Evolutionary conservation across 306 rosid genomes (phyloP), one percentile per base, ranked within the genome.

Genomic region (Citrullus mucosospermus): DNA sequence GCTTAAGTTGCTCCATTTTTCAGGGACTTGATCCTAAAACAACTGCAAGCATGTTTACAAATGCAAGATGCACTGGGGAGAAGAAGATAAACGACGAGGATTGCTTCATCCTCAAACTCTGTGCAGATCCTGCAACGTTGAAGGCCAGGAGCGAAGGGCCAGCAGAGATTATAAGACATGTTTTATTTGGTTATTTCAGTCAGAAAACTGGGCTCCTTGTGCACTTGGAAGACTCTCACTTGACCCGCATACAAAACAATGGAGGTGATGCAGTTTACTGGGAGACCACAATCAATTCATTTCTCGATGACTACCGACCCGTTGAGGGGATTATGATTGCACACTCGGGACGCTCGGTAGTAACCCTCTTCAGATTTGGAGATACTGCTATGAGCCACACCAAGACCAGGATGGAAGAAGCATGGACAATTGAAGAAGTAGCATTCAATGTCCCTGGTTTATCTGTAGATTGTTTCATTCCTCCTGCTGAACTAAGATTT

Each of bases 381-480:
- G 98, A 95, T 82, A 95, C 98, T n/a, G 93, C 98, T 22, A 84
- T 95, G 98, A 95, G 98, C 81, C 98, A 95, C 89, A 92, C 98
- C 4, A 95, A 95, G 81, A 92, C 98, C 12, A 86, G 92, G 86
- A 95, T 95, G 98, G 98, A 95, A 87, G 98, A 95, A 84, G 96
- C 96, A 69, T 95, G 98, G 98, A 91, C 97, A 6, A 92, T 95
- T 50, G 98, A 95, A 86, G 98, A 95, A 85, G 97, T 95, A 60
- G 97, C 97, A 0, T 95, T 95, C 86, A 92, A 91, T 41, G 98
- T 95, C 61, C 97, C 97, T 0, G 98, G 98, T 63, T 90, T 95
- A 78, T 92, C 98, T 12, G 10, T 89, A 73, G 98, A 95, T 82
- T 95, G 98, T 81, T 95, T 95, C 87, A 95, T 95, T 78, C 98